phyloP scores from a whole-genome alignment of 2,329 filamentous ascomycete species.

The Plectosphaerella cucumerina region DNA sequence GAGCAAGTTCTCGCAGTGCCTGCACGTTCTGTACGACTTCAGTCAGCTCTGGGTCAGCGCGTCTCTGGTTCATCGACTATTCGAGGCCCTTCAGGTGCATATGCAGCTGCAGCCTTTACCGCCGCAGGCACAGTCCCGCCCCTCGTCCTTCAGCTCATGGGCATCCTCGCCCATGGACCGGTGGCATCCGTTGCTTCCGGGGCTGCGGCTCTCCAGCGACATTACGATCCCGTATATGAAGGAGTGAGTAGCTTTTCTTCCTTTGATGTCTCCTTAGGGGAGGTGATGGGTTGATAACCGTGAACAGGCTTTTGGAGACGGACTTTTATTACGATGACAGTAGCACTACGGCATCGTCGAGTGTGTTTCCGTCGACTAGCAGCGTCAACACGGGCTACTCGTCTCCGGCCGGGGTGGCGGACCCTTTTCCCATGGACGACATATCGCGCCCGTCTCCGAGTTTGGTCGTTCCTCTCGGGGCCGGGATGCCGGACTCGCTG shows the following conservation, averaged over 20 bases:
- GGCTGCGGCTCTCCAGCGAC: neutral
- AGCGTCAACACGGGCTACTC: neutral
- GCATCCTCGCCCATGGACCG: neutral
- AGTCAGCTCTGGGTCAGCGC: constrained; percentile 12
- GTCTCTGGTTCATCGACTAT: constrained; percentile 9
- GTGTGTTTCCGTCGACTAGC: neutral
- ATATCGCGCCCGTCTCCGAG: neutral
- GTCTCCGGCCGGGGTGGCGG: neutral
- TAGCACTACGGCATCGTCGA: neutral
- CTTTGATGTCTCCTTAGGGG: neutral
- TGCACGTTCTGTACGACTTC: constrained; percentile 11
- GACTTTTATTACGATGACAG: neutral
- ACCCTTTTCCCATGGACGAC: neutral
- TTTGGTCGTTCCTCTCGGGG: neutral
- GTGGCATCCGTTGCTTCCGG: neutral
- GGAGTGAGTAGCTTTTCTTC: neutral
- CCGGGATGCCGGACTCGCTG: neutral
- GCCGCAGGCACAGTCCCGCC: too few species aligned
- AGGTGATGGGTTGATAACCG: too few species aligned
- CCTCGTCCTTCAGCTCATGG: neutral
- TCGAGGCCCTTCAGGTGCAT: constrained; percentile 8
- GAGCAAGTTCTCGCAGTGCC: constrained; percentile 10
- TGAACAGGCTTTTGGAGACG: neutral
- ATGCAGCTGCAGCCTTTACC: neutral
- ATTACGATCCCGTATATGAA: constrained; percentile 1